A percentile compares a stretch with the other conserved stretches of the same genome.
These are phyloP conservation scores for Scopulariopsis brevicaulis DNA, from an alignment of 2,329 filamentous ascomycete species.

Conservation along the genomic window DNA sequence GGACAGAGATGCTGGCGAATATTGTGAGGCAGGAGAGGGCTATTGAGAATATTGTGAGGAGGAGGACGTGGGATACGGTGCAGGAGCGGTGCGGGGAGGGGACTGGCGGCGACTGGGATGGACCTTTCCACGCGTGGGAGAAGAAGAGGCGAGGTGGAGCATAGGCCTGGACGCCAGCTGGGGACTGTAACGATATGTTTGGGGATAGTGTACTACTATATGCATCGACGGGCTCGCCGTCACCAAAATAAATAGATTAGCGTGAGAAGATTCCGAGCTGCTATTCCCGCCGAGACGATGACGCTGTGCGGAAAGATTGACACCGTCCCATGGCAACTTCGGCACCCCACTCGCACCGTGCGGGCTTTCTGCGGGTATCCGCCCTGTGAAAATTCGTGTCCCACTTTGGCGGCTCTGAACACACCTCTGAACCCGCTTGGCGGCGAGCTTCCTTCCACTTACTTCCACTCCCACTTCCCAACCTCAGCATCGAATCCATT, in stretches of 20 bases:
- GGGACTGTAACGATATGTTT: neutral
- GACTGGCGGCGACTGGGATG: conserved; percentile 46
- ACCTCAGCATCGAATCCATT: no score
- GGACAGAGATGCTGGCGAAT: conserved; percentile 68
- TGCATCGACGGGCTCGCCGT: neutral
- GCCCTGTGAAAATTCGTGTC: neutral
- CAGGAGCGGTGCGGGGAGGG: conserved; percentile 59
- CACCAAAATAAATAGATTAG: neutral
- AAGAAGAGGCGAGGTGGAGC: conserved; percentile 13
- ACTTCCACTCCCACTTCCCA: neutral
- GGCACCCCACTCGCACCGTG: neutral
- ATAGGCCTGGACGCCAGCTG: neutral
- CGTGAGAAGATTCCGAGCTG: neutral
- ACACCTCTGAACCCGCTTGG: neutral
- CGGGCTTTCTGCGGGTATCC: neutral
- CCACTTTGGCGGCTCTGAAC: neutral
- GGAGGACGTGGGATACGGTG: conserved; percentile 71
- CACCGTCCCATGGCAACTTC: neutral
- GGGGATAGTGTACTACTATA: neutral
- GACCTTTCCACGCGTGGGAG: conserved; percentile 53
- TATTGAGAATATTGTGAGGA: conserved; percentile 69
- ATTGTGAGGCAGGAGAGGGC: conserved; percentile 64
- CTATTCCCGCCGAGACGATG: neutral
- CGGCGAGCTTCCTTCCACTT: neutral
- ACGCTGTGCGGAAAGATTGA: neutral